Percentiles rank a stretch among this genome's conserved stretches.
These are phyloP conservation scores for Claviceps citrina DNA, from an alignment of 2,329 filamentous ascomycete genomes.

Conservation along the genomic window DNA sequence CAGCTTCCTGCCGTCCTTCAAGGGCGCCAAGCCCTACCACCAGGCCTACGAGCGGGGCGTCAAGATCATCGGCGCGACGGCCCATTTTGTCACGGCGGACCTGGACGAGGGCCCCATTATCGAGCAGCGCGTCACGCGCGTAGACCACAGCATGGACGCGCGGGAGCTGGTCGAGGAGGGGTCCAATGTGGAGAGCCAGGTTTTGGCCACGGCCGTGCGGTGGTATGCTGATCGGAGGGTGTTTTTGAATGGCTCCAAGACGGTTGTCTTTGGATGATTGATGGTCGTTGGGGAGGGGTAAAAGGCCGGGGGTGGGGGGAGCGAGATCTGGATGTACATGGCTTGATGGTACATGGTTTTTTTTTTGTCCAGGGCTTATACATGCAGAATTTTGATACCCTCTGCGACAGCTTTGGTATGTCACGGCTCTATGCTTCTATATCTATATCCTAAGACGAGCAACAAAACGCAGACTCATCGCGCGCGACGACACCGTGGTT, in stretches of 20 bases:
- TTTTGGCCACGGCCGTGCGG: constrained; percentile 66
- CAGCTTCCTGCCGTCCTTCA: constrained; percentile 73
- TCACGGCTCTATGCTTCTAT: no score
- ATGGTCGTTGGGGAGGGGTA: no score
- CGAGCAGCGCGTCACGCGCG: constrained; percentile 64
- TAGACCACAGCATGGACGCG: constrained; percentile 61
- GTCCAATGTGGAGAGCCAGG: constrained; percentile 71
- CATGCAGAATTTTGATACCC: no score
- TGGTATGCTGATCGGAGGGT: constrained; percentile 69
- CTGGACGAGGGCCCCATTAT: constrained; percentile 80
- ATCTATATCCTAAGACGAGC: no score
- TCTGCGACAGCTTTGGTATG: no score
- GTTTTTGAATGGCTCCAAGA: constrained; percentile 66
- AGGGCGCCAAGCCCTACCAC: constrained; percentile 78
- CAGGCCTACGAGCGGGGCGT: constrained; percentile 76
- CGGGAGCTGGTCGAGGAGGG: constrained; percentile 67
- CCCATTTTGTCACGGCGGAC: constrained; percentile 75
- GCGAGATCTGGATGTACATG: no score
- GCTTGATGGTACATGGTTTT: no score
- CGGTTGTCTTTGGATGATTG: constrained; percentile 49
- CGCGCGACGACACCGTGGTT: no score
- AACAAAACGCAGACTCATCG: no score
- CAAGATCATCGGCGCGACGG: constrained; percentile 77
- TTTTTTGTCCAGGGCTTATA: no score
- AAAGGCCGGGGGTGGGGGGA: no score